Conservation (phyloP, 345 rosid species). For the Brassica nigra region DNA sequence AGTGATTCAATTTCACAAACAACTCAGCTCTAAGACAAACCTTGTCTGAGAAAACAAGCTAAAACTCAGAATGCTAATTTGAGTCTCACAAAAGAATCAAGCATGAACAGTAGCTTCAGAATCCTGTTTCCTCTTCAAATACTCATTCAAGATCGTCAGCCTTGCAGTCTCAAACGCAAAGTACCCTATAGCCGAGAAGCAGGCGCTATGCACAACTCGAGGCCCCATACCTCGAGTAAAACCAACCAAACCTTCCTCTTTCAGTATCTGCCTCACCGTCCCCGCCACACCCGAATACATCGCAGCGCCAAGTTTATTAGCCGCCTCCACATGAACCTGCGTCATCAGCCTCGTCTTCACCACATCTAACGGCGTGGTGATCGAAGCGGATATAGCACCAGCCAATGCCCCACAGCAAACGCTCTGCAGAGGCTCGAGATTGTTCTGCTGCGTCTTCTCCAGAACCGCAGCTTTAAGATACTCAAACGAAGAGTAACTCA, state of each 20-base stretch:
- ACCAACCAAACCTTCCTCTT: slow-evolving; percentile 92
- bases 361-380: slow-evolving; percentile 91
- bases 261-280: slow-evolving; percentile 74
- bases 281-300: slow-evolving; percentile 62
- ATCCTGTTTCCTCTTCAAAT: slow-evolving; percentile 64
- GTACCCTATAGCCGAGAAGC: slow-evolving; percentile 86
- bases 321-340: slow-evolving; percentile 56
- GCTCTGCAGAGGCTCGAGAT: slow-evolving; percentile 85
- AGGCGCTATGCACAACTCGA: slow-evolving; percentile 88
- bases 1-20: background rate
- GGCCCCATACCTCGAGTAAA: slow-evolving; percentile 87
- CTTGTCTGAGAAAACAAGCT: slow-evolving; percentile 4
- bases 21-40: background rate
- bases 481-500: slow-evolving; percentile 90
- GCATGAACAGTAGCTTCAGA: slow-evolving; percentile 26
- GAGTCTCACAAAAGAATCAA: slow-evolving; percentile 28
- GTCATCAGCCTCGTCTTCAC: slow-evolving; percentile 97
- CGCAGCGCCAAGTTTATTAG: slow-evolving; percentile 56
- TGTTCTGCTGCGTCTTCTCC: slow-evolving; percentile 54
- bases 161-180: slow-evolving; percentile 96
- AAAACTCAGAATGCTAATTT: background rate
- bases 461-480: slow-evolving; percentile 81
- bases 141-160: slow-evolving; percentile 68
- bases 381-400: slow-evolving; percentile 87
- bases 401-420: slow-evolving; percentile 89